phyloP scores from a whole-genome alignment of 2,329 filamentous ascomycete genomes.

The Calonectria pseudoreteaudii region DNA sequence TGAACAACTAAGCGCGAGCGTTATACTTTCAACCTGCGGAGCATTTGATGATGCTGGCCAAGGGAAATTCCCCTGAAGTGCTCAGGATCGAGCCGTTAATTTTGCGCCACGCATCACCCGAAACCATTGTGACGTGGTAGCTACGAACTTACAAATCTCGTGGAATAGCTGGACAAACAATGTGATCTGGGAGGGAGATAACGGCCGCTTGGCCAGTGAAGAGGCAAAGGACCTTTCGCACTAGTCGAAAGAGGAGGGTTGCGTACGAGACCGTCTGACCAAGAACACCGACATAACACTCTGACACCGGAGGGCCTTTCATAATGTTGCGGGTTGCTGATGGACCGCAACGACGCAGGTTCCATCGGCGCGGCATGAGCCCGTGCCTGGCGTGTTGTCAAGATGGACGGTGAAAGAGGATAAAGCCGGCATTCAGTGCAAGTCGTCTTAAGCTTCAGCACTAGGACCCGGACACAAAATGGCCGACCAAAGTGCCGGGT shows the following conservation, averaged over 20 bases:
- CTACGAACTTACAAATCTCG: background rate
- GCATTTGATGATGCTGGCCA: background rate
- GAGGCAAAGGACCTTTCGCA: background rate
- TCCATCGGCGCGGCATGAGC: background rate
- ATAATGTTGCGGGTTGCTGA: background rate
- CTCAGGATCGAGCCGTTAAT: background rate
- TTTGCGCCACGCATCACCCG: background rate
- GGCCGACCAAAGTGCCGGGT: slow-evolving; percentile 19
- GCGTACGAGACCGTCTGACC: slow-evolving; percentile 9
- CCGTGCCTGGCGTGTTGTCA: background rate
- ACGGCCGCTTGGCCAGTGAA: background rate
- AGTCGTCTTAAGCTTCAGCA: slow-evolving; percentile 11
- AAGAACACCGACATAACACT: slow-evolving; percentile 11
- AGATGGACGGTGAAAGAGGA: background rate
- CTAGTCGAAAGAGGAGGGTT: background rate
- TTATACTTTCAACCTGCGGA: background rate
- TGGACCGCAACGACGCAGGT: background rate
- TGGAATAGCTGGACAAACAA: background rate
- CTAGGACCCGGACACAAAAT: slow-evolving; percentile 13
- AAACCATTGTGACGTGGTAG: background rate
- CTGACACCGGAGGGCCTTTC: background rate
- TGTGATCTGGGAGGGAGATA: background rate
- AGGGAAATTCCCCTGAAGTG: background rate
- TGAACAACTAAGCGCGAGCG: background rate
- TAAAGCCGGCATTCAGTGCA: background rate